Base-by-base conservation (phyloP, 495 filamentous ascomycete genomes). In the Sabuloglossum arenarium region DNA sequence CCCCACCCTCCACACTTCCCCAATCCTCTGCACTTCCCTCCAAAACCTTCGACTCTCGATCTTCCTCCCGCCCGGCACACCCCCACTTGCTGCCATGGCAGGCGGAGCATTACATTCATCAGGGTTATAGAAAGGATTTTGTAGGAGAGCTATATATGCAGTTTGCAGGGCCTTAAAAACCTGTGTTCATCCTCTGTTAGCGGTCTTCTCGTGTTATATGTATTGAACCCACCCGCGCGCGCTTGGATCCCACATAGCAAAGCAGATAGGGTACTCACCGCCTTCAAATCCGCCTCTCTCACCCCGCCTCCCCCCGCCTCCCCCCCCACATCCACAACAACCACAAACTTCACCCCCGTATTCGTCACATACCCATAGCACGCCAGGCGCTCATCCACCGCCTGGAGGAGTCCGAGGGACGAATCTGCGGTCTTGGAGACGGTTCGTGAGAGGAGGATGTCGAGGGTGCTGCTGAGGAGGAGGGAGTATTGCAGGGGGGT, bases 291-390 rank as follows among this genome's bases (percentile, higher is more conserved):
- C 30, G 80, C 79, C 64, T 93, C 87, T 56, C 81, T 75, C 64
- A 94, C 65, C 21, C 78, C 82, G 56, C 49, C 62, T 29, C 57
- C 62, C 37, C 61, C 54, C 51, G 64, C 64, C 47, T 75, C 68
- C 0, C 88, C 88, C 52, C 82, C 75, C 72, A 93, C 80, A 66
- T 97, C 91, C 14, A 97, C 82, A 0, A 95, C 79, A 39, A 86
- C 79, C 29, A 96, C 79, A 60, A 98, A 78, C 66, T 86, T 88
- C 29, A 90, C 79, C 6, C 89, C 90, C 6, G 93, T 97, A 66
- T 94, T 96, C n/a, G 91, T 97, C 63, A 95, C 74, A 79, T 86
- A 97, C 58, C 91, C 91, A 71, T 96, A 98, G 56, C 82, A 79
- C 19, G 88, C 86, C 23, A 97, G 71, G 11, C 86, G 78, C 67